phyloP scores from a whole-genome alignment of 805 yeast genomes.

The Starmerella kuoi region DNA sequence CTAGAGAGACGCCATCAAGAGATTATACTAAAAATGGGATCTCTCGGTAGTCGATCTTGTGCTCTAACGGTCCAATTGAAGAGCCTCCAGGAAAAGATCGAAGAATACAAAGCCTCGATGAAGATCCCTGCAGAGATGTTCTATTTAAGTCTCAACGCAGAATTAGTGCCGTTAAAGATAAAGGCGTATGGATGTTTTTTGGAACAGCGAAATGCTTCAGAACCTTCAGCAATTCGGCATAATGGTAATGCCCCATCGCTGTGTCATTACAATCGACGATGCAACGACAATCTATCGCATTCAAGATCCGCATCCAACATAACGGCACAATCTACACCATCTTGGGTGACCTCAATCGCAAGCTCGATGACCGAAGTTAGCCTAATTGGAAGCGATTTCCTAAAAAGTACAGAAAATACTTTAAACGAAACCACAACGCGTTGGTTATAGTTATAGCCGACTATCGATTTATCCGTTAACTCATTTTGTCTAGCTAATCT shows the following conservation, averaged over 20 bases:
- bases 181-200: not conserved
- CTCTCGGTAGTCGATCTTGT: not conserved
- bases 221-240: no score
- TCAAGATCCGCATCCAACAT: not conserved
- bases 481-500: no score
- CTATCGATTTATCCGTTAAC: no score
- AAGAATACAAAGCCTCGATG: not conserved
- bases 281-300: no score
- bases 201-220: not conserved
- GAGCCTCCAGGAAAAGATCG: not conserved
- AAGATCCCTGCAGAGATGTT: not conserved
- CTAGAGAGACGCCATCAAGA: not conserved
- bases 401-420: not conserved
- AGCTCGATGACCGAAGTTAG: not conserved
- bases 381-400: not conserved
- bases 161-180: not conserved
- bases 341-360: not conserved
- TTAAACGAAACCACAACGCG: not conserved
- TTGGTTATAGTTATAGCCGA: not conserved
- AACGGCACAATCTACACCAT: not conserved
- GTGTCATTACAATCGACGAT: no score
- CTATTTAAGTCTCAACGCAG: not conserved
- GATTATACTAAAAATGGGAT: not conserved
- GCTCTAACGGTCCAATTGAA: not conserved
- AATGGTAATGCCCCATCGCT: no score